phyloP scores from a whole-genome alignment of 805 yeast species.

The Kluyveromyces starmeri region DNA sequence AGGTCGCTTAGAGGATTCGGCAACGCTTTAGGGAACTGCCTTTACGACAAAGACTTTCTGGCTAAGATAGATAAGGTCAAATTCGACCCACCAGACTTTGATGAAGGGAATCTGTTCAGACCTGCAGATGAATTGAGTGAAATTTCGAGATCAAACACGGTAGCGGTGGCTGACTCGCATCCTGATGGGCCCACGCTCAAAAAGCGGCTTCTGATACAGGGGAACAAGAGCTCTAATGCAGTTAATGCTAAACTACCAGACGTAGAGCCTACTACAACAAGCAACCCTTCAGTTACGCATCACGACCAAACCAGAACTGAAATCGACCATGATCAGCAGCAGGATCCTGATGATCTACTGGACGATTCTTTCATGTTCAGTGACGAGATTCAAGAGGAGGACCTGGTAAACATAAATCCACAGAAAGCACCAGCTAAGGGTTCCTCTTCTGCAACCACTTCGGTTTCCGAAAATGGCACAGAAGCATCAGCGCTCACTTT shows the following conservation, averaged over 20 bases:
- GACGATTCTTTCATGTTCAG: slow-evolving; percentile 50
- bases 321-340: slow-evolving; percentile 4
- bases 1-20: slow-evolving; percentile 75
- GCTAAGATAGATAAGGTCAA: slow-evolving; percentile 35
- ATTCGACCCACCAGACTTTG: slow-evolving; percentile 38
- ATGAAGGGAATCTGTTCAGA: slow-evolving; percentile 34
- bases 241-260: too few relatives aligned
- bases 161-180: slow-evolving; percentile 12
- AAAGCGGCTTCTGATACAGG: slow-evolving; percentile 9
- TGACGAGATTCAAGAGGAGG: slow-evolving; percentile 36
- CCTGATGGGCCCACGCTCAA: slow-evolving; percentile 12
- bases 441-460: slow-evolving; percentile 6
- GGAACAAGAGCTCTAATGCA: too few relatives aligned
- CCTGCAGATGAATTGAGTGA: slow-evolving; percentile 29
- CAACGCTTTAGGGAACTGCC: slow-evolving; percentile 73
- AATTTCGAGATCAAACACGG: slow-evolving; percentile 22
- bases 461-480: slow-evolving; percentile 1
- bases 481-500: slow-evolving; percentile 32
- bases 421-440: slow-evolving; percentile 11
- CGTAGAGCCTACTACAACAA: slow-evolving; percentile 3
- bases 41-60: slow-evolving; percentile 66
- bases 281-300: too few relatives aligned
- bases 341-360: slow-evolving; percentile 28
- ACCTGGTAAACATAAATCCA: slow-evolving; percentile 28
- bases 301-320: slow-evolving; percentile 8